Evolutionary conservation across 2,329 filamentous ascomycete species (phyloP).

Genomic region (Ceratocystis destructans): DNA sequence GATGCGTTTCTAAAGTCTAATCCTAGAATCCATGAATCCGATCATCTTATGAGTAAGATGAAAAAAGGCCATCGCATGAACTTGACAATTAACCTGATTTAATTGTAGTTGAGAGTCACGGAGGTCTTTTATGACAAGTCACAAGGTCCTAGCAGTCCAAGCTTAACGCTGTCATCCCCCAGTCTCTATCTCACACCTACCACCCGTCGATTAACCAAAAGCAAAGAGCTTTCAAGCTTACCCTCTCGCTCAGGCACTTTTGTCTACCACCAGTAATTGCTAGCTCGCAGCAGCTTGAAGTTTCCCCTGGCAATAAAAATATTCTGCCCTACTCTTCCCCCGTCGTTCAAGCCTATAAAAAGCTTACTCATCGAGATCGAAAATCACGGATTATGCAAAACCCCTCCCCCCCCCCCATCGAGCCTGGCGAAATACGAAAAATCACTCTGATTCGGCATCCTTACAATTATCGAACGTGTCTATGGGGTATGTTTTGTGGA

Average conservation of each 20-base stretch:
- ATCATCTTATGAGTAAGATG: not conserved
- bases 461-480: not conserved
- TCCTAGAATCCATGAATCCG: not conserved
- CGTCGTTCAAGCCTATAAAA: not conserved
- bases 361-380: not conserved
- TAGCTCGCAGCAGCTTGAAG: not conserved
- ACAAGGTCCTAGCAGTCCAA: too few relatives aligned
- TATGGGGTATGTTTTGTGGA: conserved; percentile 4
- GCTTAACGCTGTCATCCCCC: too few relatives aligned
- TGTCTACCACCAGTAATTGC: too few relatives aligned
- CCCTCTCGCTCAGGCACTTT: too few relatives aligned
- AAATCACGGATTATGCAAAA: not conserved
- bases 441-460: not conserved
- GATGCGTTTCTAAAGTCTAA: not conserved
- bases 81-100: too few relatives aligned
- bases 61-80: not conserved
- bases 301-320: not conserved
- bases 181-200: too few relatives aligned
- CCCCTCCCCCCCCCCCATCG: not conserved
- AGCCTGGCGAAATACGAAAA: not conserved
- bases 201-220: too few relatives aligned
- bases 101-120: too few relatives aligned
- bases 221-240: too few relatives aligned
- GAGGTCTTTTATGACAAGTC: too few relatives aligned
- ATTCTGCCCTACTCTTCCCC: not conserved